Conservation (phyloP, 148 eudicot species). For the Euryodendron excelsum region DNA sequence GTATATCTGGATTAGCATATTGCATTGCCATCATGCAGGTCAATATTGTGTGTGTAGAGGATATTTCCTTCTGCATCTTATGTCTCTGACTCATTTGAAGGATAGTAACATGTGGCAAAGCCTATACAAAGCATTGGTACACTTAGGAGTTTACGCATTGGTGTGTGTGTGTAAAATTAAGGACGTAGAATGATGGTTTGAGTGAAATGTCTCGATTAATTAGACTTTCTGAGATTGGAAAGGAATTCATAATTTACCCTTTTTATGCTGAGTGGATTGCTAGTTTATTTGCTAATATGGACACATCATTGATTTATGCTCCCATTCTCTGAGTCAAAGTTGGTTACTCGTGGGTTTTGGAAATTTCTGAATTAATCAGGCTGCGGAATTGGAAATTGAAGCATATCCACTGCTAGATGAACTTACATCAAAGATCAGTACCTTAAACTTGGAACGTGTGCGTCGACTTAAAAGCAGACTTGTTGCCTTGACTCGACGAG, state of each 20-base stretch:
- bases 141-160: neutral
- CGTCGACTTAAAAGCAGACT: conserved; percentile 96
- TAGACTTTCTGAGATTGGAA: neutral
- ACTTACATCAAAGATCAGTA: conserved; percentile 91
- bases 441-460: conserved; percentile 81
- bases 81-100: neutral
- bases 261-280: neutral
- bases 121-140: neutral
- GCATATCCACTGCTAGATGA: conserved; percentile 98
- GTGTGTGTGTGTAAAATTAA: neutral
- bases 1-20: neutral
- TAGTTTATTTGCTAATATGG: neutral
- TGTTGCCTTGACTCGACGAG: conserved; percentile 86
- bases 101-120: neutral
- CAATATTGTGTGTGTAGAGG: neutral
- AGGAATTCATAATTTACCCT: neutral
- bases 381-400: conserved; percentile 89
- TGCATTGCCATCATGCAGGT: neutral
- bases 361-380: conserved; percentile 42
- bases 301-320: neutral
- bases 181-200: neutral
- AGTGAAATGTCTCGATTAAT: neutral
- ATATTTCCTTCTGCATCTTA: neutral
- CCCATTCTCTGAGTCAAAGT: neutral
- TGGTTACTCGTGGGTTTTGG: neutral